Base-by-base conservation (phyloP, 495 filamentous ascomycete species). In the Lepraria neglecta region DNA sequence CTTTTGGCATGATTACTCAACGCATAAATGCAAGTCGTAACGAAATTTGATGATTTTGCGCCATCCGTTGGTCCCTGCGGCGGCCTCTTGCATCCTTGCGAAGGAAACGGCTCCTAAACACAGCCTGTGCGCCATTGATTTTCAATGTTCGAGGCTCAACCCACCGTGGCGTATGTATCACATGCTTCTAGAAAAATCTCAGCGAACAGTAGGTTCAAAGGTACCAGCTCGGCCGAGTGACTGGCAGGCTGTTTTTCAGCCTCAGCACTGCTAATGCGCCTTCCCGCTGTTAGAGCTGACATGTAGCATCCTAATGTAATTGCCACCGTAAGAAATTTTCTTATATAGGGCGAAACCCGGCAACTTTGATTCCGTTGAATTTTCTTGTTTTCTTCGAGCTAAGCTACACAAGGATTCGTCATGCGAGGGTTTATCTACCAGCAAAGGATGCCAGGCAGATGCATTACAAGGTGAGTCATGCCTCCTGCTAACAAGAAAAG, bases 261-360 rank as follows among this genome's bases (percentile, higher is more conserved):
- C 58, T 60, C 35, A 21, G 54, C 40, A 52, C 35, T 43, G 50
- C 33, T 24, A 52, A 52, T 43, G 38, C 38, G n/a, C 47, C 33
- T 42, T 14, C 46, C 19, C 33, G 44, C 44, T 40, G 56, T 21
- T 30, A 43, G 33, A 35, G n/a, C 46, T 59, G 33, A 35, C 31
- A 31, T n/a, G 47, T 21, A 35, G n/a, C 47, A 42, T 33, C n/a
- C 33, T 4, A 30, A 33, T 44, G 12, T 15, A 12, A 12, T 17
- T 59, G 57, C 12, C 31, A 6, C 10, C 9, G 3, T 35, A n/a
- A 7, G 21, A 40, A 27, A 21, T 2, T 19, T 24, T 9, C 28
- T 3, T 7, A 31, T 43, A 21, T n/a, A 51, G 42, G 45, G 17
- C 11, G 33, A 44, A 51, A 51, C n/a, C 33, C 21, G 33, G 45